phyloP scores from a whole-genome alignment of 306 rosid species.

The Luffa acutangula region DNA sequence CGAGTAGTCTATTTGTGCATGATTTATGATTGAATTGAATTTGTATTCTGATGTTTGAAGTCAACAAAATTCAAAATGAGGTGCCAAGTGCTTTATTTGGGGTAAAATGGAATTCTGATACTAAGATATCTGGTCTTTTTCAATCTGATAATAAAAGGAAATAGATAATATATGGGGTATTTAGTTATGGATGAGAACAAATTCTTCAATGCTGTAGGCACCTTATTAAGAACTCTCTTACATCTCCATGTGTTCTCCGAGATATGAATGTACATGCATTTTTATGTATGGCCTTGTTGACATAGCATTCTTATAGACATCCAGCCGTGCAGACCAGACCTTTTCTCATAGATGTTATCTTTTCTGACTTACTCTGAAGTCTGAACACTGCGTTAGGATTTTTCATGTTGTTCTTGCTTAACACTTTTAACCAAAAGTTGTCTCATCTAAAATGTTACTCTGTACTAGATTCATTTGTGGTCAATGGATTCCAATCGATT shows the following conservation, averaged over 20 bases:
- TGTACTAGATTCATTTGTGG: conserved; percentile 62
- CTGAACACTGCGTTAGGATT: background rate
- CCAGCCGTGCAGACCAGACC: background rate
- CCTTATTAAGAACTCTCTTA: background rate
- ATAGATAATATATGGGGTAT: background rate
- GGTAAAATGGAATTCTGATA: background rate
- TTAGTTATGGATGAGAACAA: background rate
- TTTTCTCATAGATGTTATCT: background rate
- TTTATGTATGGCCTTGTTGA: background rate
- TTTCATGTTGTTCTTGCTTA: background rate
- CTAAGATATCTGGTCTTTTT: background rate
- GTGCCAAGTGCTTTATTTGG: background rate
- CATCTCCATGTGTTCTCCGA: background rate
- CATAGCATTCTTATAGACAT: background rate
- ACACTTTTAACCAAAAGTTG: background rate
- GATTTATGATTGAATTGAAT: background rate
- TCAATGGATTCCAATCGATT: conserved; percentile 70
- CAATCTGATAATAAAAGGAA: background rate
- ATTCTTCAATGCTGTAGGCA: background rate
- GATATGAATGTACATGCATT: background rate
- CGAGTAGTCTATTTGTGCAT: background rate
- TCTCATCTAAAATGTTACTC: conserved; percentile 9
- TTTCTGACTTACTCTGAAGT: background rate
- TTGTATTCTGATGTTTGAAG: background rate
- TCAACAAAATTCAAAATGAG: background rate